Conservation (phyloP, 768 basidiomycete genomes). For the Termitomyces sp. region DNA sequence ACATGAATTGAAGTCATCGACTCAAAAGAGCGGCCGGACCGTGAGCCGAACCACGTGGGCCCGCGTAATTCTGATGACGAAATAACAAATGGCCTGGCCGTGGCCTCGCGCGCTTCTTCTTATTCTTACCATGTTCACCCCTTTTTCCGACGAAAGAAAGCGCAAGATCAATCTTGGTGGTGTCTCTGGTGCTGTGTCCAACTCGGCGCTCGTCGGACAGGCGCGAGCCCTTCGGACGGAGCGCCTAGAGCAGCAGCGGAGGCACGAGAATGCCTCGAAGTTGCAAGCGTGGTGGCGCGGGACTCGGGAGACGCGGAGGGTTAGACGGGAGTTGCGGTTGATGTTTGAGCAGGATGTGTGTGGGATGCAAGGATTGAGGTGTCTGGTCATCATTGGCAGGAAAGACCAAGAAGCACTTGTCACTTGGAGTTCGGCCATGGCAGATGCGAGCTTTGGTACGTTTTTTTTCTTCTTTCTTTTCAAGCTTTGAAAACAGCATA, state of each 20-base stretch:
- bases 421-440: constrained; percentile 37
- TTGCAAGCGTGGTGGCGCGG: constrained; percentile 75
- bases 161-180: constrained; percentile 79
- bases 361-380: constrained; percentile 53
- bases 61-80: no score
- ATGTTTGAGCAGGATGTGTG: constrained; percentile 48
- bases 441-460: constrained; percentile 24
- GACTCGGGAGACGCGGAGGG: constrained; percentile 29
- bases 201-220: constrained; percentile 52
- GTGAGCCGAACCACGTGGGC: no score
- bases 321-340: constrained; percentile 38
- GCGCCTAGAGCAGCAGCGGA: constrained; percentile 46
- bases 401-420: constrained; percentile 40
- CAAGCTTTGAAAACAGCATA: neutral
- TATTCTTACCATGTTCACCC: neutral
- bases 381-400: constrained; percentile 54
- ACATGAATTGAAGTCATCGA: no score
- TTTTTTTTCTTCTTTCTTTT: neutral
- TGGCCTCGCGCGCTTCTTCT: neutral
- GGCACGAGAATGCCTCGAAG: constrained; percentile 49
- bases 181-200: constrained; percentile 40
- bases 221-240: constrained; percentile 58
- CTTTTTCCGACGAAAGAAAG: constrained; percentile 23
- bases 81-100: no score
- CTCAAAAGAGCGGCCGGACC: no score